Base-by-base conservation (phyloP, 208 protist genomes). In the Acanthamoeba polyphaga region DNA sequence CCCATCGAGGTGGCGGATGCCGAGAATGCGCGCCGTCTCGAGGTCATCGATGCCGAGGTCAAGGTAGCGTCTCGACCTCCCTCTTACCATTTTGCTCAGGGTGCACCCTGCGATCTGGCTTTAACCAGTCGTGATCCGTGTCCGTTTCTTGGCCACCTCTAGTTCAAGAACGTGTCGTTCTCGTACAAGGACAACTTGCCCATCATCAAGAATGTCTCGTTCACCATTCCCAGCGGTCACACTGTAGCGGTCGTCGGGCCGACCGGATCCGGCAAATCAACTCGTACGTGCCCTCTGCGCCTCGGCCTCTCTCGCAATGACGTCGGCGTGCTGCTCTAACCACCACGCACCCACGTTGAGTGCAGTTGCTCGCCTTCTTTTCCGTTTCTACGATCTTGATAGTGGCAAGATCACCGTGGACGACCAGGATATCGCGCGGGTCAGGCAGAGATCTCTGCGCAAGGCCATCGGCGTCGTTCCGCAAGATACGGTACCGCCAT, bases 81-180 rank as follows among this genome's bases (percentile, higher is more conserved):
- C 12, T 10, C 2, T 10, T 17, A 85, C 43, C 43, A 49, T 49
- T 49, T 49, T 10, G 29, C 8, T 5, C 24, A 68, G n/a, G n/a
- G n/a, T 6, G 8, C 62, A 12, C 27, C 19, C 24, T 9, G 62
- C 62, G 15, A 76, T 43, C 2, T 76, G 68, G 32, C 68, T 76
- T 27, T 82, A 19, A 32, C 19, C 46, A 9, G 3, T 29, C 2
- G 29, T n/a, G 82, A 49, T 62, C 32, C 0, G n/a, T n/a, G n/a
- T n/a, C 64, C 3, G 62, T 32, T 93, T 8, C 15, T 13, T 60
- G 10, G 98, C 66, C 66, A 32, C 9, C 22, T 34, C 34, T 74
- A 95, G 68, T 98, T 98, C 76, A 88, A 97, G 12, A 82, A 98
- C 78, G 96, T 98, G 7, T 64, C 62, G 38, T 98, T 98, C 70